These are phyloP conservation scores for Tephrocybe sp. DNA, from an alignment of 768 basidiomycete species.

Conservation along the genomic window DNA sequence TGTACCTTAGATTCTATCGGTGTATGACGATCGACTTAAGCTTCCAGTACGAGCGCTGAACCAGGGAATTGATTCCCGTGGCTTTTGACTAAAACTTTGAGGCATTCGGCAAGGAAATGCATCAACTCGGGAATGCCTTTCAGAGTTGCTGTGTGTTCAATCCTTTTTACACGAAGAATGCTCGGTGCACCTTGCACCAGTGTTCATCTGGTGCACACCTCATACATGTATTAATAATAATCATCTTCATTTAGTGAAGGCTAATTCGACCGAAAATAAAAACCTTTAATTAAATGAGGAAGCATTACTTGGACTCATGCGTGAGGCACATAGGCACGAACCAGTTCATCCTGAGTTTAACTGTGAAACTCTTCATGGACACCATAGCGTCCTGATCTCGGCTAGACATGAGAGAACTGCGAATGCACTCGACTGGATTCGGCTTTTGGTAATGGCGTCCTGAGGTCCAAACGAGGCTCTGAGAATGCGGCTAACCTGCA, in stretches of 20 bases:
- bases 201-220: not conserved
- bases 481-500: too few species aligned
- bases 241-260: conserved; percentile 37
- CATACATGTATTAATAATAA: not conserved
- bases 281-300: conserved; percentile 42
- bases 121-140: conserved; percentile 34
- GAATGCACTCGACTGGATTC: conserved; percentile 57
- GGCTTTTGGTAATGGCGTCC: conserved; percentile 57
- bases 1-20: conserved; percentile 50
- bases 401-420: conserved; percentile 64
- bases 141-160: conserved; percentile 31
- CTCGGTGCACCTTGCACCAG: conserved; percentile 28
- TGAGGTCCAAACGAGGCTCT: conserved; percentile 55
- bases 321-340: conserved; percentile 31
- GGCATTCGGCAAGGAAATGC: conserved; percentile 32
- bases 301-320: conserved; percentile 49
- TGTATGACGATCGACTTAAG: conserved; percentile 23
- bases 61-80: conserved; percentile 22
- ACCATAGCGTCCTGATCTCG: conserved; percentile 46
- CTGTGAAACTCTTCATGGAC: conserved; percentile 19
- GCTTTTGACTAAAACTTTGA: conserved; percentile 51
- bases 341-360: not conserved
- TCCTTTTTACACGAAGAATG: conserved; percentile 22
- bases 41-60: too few species aligned
- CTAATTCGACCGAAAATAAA: conserved; percentile 48